A percentile compares a stretch with the other conserved stretches of the same genome.
phyloP scores from a whole-genome alignment of 108 stramenopile genomes.

The Conticribra weissflogii region DNA sequence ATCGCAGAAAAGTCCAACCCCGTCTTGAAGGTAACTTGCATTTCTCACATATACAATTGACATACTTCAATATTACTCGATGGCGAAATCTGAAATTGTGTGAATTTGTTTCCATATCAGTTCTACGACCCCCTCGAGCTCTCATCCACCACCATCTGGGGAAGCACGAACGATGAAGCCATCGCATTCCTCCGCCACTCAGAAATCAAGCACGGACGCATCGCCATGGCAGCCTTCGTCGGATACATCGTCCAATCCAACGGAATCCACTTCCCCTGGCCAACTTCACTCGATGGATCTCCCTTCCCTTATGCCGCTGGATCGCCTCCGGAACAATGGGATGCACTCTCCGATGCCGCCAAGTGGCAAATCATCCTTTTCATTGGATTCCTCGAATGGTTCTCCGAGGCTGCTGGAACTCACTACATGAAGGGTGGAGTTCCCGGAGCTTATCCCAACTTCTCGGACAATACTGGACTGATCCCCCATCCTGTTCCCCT shows the following conservation, averaged over 20 bases:
- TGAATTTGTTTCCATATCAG: conserved; percentile 25
- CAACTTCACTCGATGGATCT: conserved; percentile 47
- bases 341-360: conserved; percentile 75
- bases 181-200: conserved; percentile 78
- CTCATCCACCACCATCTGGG: conserved; percentile 71
- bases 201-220: conserved; percentile 86
- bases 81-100: no score
- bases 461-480: conserved; percentile 48
- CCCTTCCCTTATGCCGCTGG: conserved; percentile 59
- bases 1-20: conserved; percentile 78
- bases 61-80: neutral
- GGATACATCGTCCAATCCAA: conserved; percentile 82
- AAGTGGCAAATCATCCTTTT: conserved; percentile 91
- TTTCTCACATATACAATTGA: neutral
- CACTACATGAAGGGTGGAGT: conserved; percentile 85
- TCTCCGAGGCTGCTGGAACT: conserved; percentile 63
- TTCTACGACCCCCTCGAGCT: conserved; percentile 82
- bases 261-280: conserved; percentile 70
- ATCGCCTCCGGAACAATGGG: conserved; percentile 79
- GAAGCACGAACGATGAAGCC: conserved; percentile 63
- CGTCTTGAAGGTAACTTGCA: conserved; percentile 60
- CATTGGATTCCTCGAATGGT: conserved; percentile 82
- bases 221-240: conserved; percentile 76
- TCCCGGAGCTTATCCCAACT: conserved; percentile 72
- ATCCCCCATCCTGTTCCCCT: conserved; percentile 85